These are phyloP conservation scores for Hypoxylon subgilvum DNA, from an alignment of 495 filamentous ascomycete genomes.

Conservation along the genomic window DNA sequence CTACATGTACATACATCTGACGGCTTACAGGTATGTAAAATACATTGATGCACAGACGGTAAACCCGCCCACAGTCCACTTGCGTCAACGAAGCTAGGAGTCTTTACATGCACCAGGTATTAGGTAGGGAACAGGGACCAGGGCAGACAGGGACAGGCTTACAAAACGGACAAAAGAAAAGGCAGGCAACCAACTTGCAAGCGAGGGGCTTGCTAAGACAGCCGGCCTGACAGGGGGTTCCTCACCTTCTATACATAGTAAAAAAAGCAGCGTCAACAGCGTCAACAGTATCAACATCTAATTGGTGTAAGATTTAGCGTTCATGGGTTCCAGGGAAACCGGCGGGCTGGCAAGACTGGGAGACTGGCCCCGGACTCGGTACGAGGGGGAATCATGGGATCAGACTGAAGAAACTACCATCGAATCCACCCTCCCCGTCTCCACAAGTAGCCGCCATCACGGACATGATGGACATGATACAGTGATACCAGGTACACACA, in stretches of 20 bases:
- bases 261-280: constrained; percentile 15
- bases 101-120: no score
- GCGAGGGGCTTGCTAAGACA: constrained; percentile 1
- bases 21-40: no score
- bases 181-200: no score
- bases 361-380: constrained; percentile 23
- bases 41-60: no score
- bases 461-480: constrained; percentile 12
- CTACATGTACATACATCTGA: no score
- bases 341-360: no score
- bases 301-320: constrained; percentile 22
- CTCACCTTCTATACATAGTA: constrained; percentile 21
- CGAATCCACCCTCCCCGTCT: constrained; percentile 10
- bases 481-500: constrained; percentile 14
- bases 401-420: constrained; percentile 12
- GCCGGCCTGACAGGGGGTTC: constrained; percentile 21
- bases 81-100: constrained; percentile 14
- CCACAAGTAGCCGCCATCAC: constrained; percentile 34
- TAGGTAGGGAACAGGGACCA: constrained; percentile 14
- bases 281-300: no score
- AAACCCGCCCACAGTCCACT: no score
- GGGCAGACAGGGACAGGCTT: constrained; percentile 16
- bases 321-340: constrained; percentile 18
- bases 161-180: constrained; percentile 10
- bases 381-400: constrained; percentile 31